A percentile compares a stretch with the other conserved stretches of the same genome.
Conservation (phyloP, 2,329 filamentous ascomycete species). For the Hirsutella minnesotensis region DNA sequence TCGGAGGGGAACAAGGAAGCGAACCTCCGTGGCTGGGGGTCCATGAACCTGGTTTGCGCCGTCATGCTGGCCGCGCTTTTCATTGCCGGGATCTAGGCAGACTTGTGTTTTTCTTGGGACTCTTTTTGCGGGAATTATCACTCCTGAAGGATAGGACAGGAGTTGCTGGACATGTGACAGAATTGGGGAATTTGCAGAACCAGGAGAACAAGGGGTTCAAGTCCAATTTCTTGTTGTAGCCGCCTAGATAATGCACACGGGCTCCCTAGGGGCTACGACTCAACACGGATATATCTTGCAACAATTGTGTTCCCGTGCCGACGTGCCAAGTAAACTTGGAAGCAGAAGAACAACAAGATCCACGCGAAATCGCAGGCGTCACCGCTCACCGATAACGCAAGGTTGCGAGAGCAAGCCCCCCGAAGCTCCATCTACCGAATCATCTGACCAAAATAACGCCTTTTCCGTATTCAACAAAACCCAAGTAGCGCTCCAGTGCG, state of each 20-base stretch:
- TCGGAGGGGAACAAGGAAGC: conserved; percentile 21
- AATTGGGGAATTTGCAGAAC: background rate
- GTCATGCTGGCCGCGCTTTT: conserved; percentile 23
- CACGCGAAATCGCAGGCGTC: background rate
- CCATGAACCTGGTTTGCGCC: conserved; percentile 20
- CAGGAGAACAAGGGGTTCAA: background rate
- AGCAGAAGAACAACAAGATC: background rate
- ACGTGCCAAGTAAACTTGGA: background rate
- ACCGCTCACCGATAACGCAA: background rate
- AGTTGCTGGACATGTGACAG: background rate
- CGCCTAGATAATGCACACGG: background rate
- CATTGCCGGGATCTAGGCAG: conserved; percentile 19
- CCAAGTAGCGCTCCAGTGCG: background rate
- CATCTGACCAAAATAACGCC: background rate
- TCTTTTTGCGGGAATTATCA: background rate
- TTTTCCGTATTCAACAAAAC: background rate
- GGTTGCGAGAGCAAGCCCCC: background rate
- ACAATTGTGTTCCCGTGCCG: background rate
- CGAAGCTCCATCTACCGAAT: background rate
- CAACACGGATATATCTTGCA: background rate
- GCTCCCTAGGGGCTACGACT: too few species aligned
- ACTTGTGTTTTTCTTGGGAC: background rate
- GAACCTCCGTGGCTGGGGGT: conserved; percentile 17
- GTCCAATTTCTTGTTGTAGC: background rate
- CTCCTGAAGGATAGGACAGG: background rate